Evolutionary conservation across 2,329 filamentous ascomycete genomes (phyloP).

Genomic region (Lasiodiplodia gonubiensis): DNA sequence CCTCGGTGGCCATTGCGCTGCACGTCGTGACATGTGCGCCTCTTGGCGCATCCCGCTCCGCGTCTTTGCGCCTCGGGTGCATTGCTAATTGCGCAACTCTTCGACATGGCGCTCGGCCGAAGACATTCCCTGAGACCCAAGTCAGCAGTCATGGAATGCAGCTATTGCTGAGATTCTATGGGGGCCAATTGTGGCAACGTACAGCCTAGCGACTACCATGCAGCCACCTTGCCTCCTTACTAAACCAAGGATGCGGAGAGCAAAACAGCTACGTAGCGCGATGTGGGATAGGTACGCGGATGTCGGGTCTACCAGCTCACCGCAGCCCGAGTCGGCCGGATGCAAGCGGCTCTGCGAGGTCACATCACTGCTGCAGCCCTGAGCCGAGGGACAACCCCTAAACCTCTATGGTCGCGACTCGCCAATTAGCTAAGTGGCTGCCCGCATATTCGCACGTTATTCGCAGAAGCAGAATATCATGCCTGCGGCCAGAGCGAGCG

Average conservation of each 20-base stretch:
- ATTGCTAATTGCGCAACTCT: not conserved
- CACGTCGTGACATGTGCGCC: slow-evolving; percentile 20
- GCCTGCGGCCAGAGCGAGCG: not conserved
- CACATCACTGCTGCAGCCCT: not conserved
- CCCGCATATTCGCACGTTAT: not conserved
- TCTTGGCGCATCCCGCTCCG: slow-evolving; percentile 10
- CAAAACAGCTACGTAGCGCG: not conserved
- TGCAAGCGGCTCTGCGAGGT: slow-evolving; percentile 5
- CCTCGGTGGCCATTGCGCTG: slow-evolving; percentile 15
- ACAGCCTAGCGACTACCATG: not conserved
- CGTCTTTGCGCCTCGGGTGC: slow-evolving; percentile 5
- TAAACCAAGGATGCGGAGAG: not conserved
- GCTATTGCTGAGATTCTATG: not conserved
- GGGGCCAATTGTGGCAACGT: not conserved
- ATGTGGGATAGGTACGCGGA: not conserved
- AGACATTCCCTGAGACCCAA: not conserved
- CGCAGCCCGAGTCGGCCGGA: slow-evolving; percentile 16
- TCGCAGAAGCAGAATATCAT: not conserved
- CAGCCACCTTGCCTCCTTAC: not conserved
- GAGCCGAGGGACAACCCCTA: slow-evolving; percentile 11
- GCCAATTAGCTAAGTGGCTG: not conserved
- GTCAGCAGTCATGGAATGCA: not conserved
- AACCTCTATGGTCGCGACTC: not conserved
- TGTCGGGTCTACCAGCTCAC: slow-evolving; percentile 5
- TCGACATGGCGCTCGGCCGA: not conserved